Conservation (phyloP, 2,329 filamentous ascomycete species). For the Fusarium beomiforme region DNA sequence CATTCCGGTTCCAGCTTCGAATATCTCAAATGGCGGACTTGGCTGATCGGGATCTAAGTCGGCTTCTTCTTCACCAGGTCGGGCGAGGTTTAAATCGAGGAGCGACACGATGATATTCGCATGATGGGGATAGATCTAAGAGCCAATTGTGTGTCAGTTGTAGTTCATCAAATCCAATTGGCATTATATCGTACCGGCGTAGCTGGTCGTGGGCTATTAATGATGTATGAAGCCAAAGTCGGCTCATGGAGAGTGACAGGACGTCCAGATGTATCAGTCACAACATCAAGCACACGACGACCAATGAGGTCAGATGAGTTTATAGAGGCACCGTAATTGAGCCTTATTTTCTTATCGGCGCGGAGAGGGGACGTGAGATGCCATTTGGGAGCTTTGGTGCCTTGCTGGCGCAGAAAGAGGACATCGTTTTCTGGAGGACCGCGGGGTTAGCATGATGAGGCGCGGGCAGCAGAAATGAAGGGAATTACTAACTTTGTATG, state of each 20-base stretch:
- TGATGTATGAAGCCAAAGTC: slow-evolving; percentile 78
- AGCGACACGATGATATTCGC: slow-evolving; percentile 79
- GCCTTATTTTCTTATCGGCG: slow-evolving; percentile 45
- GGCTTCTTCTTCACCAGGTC: slow-evolving; percentile 48
- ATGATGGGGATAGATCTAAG: slow-evolving; percentile 72
- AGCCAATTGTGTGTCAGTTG: not conserved
- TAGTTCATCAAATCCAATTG: not conserved
- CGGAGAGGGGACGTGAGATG: slow-evolving; percentile 52
- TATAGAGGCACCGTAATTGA: slow-evolving; percentile 59
- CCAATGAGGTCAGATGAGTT: slow-evolving; percentile 70
- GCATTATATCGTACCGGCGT: slow-evolving; percentile 63
- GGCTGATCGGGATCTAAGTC: slow-evolving; percentile 42
- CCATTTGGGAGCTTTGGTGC: slow-evolving; percentile 49
- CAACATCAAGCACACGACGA: slow-evolving; percentile 65
- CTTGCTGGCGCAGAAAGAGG: slow-evolving; percentile 53
- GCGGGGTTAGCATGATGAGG: slow-evolving; percentile 22
- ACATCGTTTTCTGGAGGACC: slow-evolving; percentile 51
- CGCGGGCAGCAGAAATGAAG: not conserved
- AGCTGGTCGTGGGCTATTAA: slow-evolving; percentile 73
- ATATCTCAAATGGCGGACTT: slow-evolving; percentile 71
- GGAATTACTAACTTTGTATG: slow-evolving; percentile 40
- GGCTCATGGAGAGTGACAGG: slow-evolving; percentile 70
- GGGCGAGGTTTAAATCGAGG: slow-evolving; percentile 75
- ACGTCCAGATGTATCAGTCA: slow-evolving; percentile 61
- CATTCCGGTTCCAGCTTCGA: slow-evolving; percentile 88